A percentile compares a stretch with the other conserved stretches of the same genome.
These are phyloP conservation scores for Hypoxylon cercidicola DNA, from an alignment of 495 filamentous ascomycete genomes.

Conservation along the genomic window DNA sequence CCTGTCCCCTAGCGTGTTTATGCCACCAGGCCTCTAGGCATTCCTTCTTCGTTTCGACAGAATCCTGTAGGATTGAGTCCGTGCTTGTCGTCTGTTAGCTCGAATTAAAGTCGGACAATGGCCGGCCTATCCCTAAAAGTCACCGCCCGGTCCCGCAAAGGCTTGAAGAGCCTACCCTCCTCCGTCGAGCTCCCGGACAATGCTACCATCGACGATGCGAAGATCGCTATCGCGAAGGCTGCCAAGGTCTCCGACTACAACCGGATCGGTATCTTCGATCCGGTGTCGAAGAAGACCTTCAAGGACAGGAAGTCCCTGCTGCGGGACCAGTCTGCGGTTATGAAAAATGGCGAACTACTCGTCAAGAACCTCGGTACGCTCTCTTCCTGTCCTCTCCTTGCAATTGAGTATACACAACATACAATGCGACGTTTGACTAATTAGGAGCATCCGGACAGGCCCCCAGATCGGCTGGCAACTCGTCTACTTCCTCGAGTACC, in stretches of 20 bases:
- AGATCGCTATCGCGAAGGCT: conserved; percentile 57
- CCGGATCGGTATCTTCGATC: conserved; percentile 75
- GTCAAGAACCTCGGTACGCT: conserved; percentile 91
- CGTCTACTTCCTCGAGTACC: conserved; percentile 94
- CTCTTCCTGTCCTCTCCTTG: not conserved
- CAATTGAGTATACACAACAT: not conserved
- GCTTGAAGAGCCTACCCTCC: conserved; percentile 77
- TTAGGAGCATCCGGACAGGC: conserved; percentile 61
- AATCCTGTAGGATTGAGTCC: not conserved
- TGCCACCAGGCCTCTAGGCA: not conserved
- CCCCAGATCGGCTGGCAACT: conserved; percentile 93
- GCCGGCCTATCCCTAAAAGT: conserved; percentile 55
- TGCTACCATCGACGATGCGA: conserved; percentile 69
- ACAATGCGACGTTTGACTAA: not conserved
- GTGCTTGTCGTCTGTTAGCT: not conserved
- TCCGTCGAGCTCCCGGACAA: conserved; percentile 68
- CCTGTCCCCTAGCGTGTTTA: not conserved
- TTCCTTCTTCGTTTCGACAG: not conserved
- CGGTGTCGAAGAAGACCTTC: conserved; percentile 70
- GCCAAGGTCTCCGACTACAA: conserved; percentile 64
- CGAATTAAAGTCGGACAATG: conserved; percentile 39
- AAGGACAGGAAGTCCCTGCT: conserved; percentile 66
- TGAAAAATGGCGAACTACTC: conserved; percentile 75
- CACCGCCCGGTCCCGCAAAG: conserved; percentile 56
- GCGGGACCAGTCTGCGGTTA: conserved; percentile 70